phyloP scores from a whole-genome alignment of 257 asterid species.

The Plectranthus barbatus region DNA sequence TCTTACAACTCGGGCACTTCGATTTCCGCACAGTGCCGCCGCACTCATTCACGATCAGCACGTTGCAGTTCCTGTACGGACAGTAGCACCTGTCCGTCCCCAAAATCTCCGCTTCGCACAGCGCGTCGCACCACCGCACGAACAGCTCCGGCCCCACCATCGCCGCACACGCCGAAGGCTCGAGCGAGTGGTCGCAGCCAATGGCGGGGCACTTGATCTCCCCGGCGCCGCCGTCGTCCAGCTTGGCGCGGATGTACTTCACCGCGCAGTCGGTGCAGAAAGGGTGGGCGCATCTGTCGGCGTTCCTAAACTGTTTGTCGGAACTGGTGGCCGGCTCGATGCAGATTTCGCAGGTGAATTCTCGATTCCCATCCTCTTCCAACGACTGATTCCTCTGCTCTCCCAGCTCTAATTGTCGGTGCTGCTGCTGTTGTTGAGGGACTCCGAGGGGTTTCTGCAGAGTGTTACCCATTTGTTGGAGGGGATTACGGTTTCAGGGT shows the following conservation, averaged over 20 bases:
- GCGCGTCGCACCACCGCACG: conserved; percentile 65
- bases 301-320: conserved; percentile 14
- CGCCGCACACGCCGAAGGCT: conserved; percentile 37
- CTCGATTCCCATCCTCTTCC: not conserved
- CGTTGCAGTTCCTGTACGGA: conserved; percentile 47
- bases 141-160: conserved; percentile 33
- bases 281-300: conserved; percentile 38
- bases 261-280: conserved; percentile 56
- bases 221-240: conserved; percentile 39
- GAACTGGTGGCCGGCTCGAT: conserved; percentile 31
- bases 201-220: conserved; percentile 54
- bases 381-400: not conserved
- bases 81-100: conserved; percentile 38
- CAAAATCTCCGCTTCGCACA: conserved; percentile 41
- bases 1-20: conserved; percentile 51
- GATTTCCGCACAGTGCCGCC: conserved; percentile 42
- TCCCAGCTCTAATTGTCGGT: not conserved
- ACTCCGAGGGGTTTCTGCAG: conserved; percentile 15
- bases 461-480: conserved; percentile 22
- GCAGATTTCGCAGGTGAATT: conserved; percentile 59
- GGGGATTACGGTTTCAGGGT: not conserved
- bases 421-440: conserved; percentile 1
- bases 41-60: conserved; percentile 58
- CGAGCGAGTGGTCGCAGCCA: conserved; percentile 42
- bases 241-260: conserved; percentile 58